phyloP scores from a whole-genome alignment of 495 filamentous ascomycete species.

The Trichoderma parareesei region DNA sequence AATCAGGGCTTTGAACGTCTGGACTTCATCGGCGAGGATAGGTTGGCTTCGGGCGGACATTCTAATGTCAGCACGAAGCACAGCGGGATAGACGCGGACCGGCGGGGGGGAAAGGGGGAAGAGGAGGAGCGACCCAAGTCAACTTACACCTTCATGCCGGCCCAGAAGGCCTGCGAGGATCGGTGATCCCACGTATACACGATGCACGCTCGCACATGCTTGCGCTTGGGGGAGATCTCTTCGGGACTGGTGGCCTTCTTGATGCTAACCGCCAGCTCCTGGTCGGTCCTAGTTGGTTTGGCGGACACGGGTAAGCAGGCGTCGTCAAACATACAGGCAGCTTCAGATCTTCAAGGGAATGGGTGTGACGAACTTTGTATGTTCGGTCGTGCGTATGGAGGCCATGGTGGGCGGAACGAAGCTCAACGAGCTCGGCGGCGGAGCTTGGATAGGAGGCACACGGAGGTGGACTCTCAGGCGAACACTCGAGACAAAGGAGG shows the following conservation, averaged over 20 bases:
- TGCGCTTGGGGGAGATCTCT: slow-evolving; percentile 93
- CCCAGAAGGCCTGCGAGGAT: slow-evolving; percentile 92
- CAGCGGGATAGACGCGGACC: neutral
- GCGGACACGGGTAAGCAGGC: slow-evolving; percentile 9
- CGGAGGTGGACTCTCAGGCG: neutral
- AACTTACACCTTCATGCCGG: slow-evolving; percentile 93
- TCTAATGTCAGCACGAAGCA: slow-evolving; percentile 15
- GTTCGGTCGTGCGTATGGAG: slow-evolving; percentile 10
- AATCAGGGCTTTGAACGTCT: slow-evolving; percentile 89
- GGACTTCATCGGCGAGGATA: slow-evolving; percentile 88
- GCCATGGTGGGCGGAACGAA: slow-evolving; percentile 10
- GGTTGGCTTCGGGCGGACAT: slow-evolving; percentile 56
- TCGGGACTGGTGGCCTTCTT: slow-evolving; percentile 93
- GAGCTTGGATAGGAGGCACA: slow-evolving; percentile 10
- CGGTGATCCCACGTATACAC: slow-evolving; percentile 99
- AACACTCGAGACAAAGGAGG: neutral
- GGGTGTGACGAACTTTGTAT: slow-evolving; percentile 7
- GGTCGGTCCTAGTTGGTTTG: slow-evolving; percentile 60
- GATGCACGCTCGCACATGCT: slow-evolving; percentile 97
- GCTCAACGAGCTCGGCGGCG: neutral
- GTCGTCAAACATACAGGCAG: neutral
- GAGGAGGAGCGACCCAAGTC: neutral
- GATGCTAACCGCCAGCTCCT: slow-evolving; percentile 90
- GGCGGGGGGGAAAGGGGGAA: too few relatives aligned
- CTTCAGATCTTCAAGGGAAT: neutral